Evolutionary conservation across 129 eudicot species (phyloP), one percentile per base, ranked within the genome.

Genomic region (Artemisia annua): DNA sequence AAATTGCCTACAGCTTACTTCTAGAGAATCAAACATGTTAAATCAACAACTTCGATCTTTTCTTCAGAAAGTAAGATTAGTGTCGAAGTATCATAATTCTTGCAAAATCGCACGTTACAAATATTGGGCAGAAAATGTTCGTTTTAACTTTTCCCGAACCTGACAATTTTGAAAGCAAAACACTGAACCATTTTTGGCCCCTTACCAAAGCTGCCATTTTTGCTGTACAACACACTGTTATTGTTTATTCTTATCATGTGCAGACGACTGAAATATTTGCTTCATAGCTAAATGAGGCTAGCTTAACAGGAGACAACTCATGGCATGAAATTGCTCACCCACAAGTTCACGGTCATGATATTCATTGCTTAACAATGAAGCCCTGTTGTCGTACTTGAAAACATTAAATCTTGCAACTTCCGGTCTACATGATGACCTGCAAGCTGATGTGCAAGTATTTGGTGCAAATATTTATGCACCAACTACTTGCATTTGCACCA

Each of bases 381-480:
- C 97, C 70, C 98, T 97, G n/a, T 57, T 94, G 16, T 94, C 96
- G 48, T 94, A 90, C 74, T 73, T 94, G 79, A 90, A 90, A 83
- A 87, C 98, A 63, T 75, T 94, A 79, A 90, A 81, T 66, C 84
- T 81, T 76, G 91, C 87, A 19, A 81, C 85, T 66, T 74, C 85
- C 20, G 73, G 44, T 28, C 48, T 71, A n/a, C 78, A 84, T 65
- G 83, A 65, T 72, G 97, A 90, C 72, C 62, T 83, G 72, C 96
- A 84, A 70, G 73, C 24, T 53, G 91, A 83, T 67, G 75, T 86
- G 72, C 97, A 88, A 79, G 87, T 90, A 63, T 81, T 94, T 75
- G 98, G 97, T 70, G 98, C 98, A 64, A 94, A 94, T 81, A 94
- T 94, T 96, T 94, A 97, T 50, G 98, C 98, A 86, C 90, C 87